These are phyloP conservation scores for Pseudogymnoascus pannorum DNA, from an alignment of 2,329 filamentous ascomycete species.

Conservation along the genomic window DNA sequence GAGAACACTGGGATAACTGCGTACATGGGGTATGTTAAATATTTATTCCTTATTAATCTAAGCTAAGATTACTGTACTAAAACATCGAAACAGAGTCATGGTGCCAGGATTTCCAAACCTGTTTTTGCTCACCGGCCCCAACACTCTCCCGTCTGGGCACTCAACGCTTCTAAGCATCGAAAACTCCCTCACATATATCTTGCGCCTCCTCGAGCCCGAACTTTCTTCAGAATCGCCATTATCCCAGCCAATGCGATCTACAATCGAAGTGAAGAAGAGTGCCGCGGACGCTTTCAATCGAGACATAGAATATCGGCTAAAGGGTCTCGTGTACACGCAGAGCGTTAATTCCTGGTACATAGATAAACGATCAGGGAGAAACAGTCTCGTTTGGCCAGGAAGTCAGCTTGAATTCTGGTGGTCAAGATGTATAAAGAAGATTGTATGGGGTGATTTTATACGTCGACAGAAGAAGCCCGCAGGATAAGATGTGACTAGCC, in stretches of 20 bases:
- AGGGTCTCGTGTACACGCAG: neutral
- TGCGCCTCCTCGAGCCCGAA: neutral
- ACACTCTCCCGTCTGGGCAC: neutral
- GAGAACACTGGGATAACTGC: neutral
- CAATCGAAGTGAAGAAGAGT: neutral
- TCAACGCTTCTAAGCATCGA: neutral
- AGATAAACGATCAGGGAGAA: neutral
- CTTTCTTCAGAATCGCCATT: neutral
- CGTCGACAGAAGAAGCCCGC: neutral
- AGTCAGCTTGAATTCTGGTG: neutral
- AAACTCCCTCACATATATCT: neutral
- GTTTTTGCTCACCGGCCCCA: neutral
- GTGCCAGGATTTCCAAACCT: neutral
- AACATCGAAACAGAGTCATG: neutral
- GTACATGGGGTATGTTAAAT: neutral
- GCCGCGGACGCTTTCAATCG: neutral
- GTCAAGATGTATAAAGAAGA: neutral
- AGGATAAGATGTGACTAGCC: slow-evolving; percentile 55
- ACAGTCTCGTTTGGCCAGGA: neutral
- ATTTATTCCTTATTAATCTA: neutral
- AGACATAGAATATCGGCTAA: neutral
- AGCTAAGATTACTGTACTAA: neutral
- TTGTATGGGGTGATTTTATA: neutral
- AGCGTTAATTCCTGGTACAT: neutral
- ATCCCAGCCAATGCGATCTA: neutral